A percentile compares a stretch with the other conserved stretches of the same genome.
Conservation (phyloP, 1,284 basidiomycete species). For the Mycena sp. region DNA sequence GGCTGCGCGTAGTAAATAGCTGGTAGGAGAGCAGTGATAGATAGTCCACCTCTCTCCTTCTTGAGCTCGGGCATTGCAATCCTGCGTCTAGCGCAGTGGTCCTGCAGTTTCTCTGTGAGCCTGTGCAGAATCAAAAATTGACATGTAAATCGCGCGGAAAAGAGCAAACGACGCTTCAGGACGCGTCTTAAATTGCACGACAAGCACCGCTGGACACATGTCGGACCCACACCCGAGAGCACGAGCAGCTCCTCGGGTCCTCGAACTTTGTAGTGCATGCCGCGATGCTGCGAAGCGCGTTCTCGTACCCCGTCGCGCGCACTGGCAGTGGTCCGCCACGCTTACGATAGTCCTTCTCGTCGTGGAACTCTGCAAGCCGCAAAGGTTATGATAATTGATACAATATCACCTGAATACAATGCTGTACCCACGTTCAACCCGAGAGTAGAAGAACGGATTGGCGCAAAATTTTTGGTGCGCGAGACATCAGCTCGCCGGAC, state of each 20-base stretch:
- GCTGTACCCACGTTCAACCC: slow-evolving; percentile 21
- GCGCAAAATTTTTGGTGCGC: slow-evolving; percentile 19
- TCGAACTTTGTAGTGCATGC: slow-evolving; percentile 21
- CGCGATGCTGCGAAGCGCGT: slow-evolving; percentile 22
- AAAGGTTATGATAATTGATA: neutral
- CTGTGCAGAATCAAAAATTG: too few species aligned
- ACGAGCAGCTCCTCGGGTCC: slow-evolving; percentile 25
- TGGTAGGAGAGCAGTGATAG: neutral
- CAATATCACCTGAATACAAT: neutral
- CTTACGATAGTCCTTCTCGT: slow-evolving; percentile 26
- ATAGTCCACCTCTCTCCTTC: slow-evolving; percentile 9
- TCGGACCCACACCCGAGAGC: slow-evolving; percentile 24
- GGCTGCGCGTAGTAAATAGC: too few species aligned
- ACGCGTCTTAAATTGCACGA: neutral
- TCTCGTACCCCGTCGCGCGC: slow-evolving; percentile 27
- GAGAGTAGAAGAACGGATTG: slow-evolving; percentile 24
- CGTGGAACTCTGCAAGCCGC: slow-evolving; percentile 19
- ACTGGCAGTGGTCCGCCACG: slow-evolving; percentile 28
- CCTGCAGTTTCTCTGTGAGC: slow-evolving; percentile 24
- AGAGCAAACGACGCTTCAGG: neutral
- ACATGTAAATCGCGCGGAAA: neutral
- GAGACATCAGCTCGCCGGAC: too few species aligned
- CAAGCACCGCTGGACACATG: slow-evolving; percentile 17
- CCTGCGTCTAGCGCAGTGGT: slow-evolving; percentile 20
- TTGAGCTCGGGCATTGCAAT: slow-evolving; percentile 25